Evolutionary conservation across 176 grass and related monocot species (phyloP), one percentile per base, ranked within the genome.

Genomic region (Oryza meyeriana): DNA sequence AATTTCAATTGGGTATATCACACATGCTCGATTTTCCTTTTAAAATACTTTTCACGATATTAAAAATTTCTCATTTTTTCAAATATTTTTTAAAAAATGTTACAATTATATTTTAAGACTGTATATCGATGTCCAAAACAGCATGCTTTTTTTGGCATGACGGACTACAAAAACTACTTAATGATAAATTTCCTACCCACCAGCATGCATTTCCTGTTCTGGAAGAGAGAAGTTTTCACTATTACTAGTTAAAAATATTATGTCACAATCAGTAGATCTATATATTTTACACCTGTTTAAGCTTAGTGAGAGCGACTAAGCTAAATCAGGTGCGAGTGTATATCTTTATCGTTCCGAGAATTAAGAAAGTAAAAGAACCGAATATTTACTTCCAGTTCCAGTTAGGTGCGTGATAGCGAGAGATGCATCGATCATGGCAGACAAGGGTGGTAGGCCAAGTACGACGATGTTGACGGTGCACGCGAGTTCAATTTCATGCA

Each of bases 381-480:
- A 22, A 55, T 55, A 22, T n/a, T 52, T n/a, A 9, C 22, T 25
- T n/a, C n/a, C n/a, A 47, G 1, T 47, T 25, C 1, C 4, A 24
- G 47, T 57, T 75, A 22, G 47, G 45, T 8, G 33, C 4, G 78
- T 31, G 77, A 69, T 7, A 62, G 64, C 3, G 61, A 30, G 50
- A 59, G 68, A 40, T 40, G 68, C 75, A 88, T 57, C 8, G n/a
- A n/a, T 18, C 29, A 22, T 42, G 18, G 14, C 69, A 64, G 87
- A 75, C 81, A 74, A 80, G 24, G 69, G 35, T 31, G 81, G 34
- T 30, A 74, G 6, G 30, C 61, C 45, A 80, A 75, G 79, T 48
- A 82, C 75, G 86, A 79, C 69, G 86, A 84, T 42, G 76, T 39
- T 48, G 81, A 68, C 39, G 76, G 7, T 28, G 81, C 38, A 45